phyloP scores from a whole-genome alignment of 1,284 basidiomycete genomes.

The Leccinum glutinopallens region DNA sequence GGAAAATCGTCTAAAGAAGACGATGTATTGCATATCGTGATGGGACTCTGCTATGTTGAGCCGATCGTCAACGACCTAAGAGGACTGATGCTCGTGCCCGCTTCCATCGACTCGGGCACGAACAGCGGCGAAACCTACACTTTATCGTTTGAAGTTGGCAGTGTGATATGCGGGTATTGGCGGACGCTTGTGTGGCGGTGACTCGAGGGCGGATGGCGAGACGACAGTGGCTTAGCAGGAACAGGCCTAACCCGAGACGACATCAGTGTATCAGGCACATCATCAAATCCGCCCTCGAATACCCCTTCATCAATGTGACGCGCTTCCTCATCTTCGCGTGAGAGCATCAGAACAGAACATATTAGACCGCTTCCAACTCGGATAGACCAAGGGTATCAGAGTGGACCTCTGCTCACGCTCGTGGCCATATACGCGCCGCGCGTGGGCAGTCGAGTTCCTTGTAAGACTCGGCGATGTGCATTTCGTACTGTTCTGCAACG shows the following conservation, averaged over 20 bases:
- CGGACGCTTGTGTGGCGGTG: slow-evolving; percentile 3
- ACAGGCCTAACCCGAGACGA: slow-evolving; percentile 11
- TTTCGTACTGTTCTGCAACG: slow-evolving; percentile 59
- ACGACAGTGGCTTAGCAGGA: slow-evolving; percentile 8
- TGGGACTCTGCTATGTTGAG: slow-evolving; percentile 2
- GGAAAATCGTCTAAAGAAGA: slow-evolving; percentile 37
- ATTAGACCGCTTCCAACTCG: slow-evolving; percentile 80
- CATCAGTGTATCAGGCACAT: slow-evolving; percentile 31
- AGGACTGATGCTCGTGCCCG: slow-evolving; percentile 37
- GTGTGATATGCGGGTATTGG: slow-evolving; percentile 30
- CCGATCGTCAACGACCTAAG: slow-evolving; percentile 16
- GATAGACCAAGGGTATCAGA: slow-evolving; percentile 68
- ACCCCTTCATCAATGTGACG: slow-evolving; percentile 49
- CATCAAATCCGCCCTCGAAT: slow-evolving; percentile 60
- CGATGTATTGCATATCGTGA: slow-evolving; percentile 10
- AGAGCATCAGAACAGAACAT: slow-evolving; percentile 70
- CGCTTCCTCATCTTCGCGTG: slow-evolving; percentile 68
- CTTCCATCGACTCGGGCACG: slow-evolving; percentile 45
- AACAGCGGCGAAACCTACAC: slow-evolving; percentile 41
- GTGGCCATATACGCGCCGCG: slow-evolving; percentile 45
- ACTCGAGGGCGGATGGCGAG: slow-evolving; percentile 14
- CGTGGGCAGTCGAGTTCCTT: slow-evolving; percentile 47
- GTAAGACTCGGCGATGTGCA: slow-evolving; percentile 64
- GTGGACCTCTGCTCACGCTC: slow-evolving; percentile 59
- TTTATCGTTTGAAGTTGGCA: slow-evolving; percentile 42